Percentiles rank a stretch among this genome's conserved stretches.
Conservation (phyloP, 2,329 filamentous ascomycete species). For the Macrophomina pseudophaseolina region DNA sequence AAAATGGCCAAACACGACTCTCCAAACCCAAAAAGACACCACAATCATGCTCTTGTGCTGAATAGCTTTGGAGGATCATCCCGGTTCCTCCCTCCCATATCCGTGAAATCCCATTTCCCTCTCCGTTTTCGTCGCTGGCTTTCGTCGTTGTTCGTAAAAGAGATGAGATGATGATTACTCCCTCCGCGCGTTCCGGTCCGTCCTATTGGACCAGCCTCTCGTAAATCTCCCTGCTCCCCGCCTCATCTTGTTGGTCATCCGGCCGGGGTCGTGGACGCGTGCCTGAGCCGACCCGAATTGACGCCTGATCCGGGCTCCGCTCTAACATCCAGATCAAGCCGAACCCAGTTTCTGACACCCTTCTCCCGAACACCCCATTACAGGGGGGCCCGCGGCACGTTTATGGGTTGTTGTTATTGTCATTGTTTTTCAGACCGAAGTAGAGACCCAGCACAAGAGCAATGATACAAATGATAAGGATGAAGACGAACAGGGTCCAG, state of each 20-base stretch:
- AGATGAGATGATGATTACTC: slow-evolving; percentile 3
- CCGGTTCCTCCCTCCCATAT: neutral
- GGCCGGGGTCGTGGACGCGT: neutral
- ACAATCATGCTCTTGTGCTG: neutral
- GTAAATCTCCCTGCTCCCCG: neutral
- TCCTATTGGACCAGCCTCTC: neutral
- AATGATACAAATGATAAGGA: slow-evolving; percentile 55
- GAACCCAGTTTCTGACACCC: too few species aligned
- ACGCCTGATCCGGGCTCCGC: neutral
- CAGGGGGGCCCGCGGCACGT: too few species aligned
- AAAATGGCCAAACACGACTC: neutral
- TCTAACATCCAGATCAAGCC: neutral
- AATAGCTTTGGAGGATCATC: neutral
- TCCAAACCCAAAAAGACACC: neutral
- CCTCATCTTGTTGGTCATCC: slow-evolving; percentile 3
- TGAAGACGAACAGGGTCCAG: slow-evolving; percentile 70
- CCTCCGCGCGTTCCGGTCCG: neutral
- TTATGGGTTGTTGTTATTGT: neutral
- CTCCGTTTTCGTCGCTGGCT: neutral
- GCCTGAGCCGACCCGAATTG: neutral
- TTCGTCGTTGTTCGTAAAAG: slow-evolving; percentile 6
- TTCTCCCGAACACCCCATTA: too few species aligned
- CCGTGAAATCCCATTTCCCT: neutral
- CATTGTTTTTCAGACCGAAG: slow-evolving; percentile 46
- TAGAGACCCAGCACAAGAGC: slow-evolving; percentile 57